Percentiles rank a stretch among this genome's conserved stretches.
Evolutionary conservation across 441 rosid genomes (phyloP).

Genomic region (Pelargonium cotyledonis): DNA sequence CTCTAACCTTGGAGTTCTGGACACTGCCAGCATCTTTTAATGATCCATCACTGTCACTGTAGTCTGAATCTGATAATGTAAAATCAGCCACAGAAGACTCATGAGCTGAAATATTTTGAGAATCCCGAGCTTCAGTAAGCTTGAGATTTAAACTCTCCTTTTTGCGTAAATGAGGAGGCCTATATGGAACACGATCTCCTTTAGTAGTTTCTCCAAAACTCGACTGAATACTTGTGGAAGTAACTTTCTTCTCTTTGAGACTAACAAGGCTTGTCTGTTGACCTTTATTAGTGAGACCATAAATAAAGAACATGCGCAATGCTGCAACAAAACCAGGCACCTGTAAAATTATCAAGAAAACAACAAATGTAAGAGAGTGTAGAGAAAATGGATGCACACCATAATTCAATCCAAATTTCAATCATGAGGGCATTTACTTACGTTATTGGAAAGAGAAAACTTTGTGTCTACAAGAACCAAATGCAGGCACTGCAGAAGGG

Average conservation of each 20-base stretch:
- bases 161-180: conserved; percentile 91
- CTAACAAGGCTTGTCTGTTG: conserved; percentile 27
- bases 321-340: conserved; percentile 74
- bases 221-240: conserved; percentile 28
- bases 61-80: conserved; percentile 79
- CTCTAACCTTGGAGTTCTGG: conserved; percentile 70
- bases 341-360: conserved; percentile 32
- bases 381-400: not conserved
- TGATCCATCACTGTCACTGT: conserved; percentile 75
- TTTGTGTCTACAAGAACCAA: conserved; percentile 57
- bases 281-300: conserved; percentile 50
- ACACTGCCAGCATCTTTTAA: conserved; percentile 37
- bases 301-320: conserved; percentile 60
- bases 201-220: conserved; percentile 33
- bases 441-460: conserved; percentile 71
- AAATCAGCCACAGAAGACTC: conserved; percentile 42
- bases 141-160: conserved; percentile 37
- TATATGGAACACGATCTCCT: conserved; percentile 46
- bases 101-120: conserved; percentile 33
- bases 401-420: conserved; percentile 9
- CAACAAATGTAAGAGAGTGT: conserved; percentile 7
- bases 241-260: conserved; percentile 38
- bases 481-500: conserved; percentile 77
- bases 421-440: conserved; percentile 30
- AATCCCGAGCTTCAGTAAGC: conserved; percentile 36